Evolutionary conservation across 345 rosid species (phyloP), one percentile per base, ranked within the genome.

Genomic region (Rhodamnia rubescens): DNA sequence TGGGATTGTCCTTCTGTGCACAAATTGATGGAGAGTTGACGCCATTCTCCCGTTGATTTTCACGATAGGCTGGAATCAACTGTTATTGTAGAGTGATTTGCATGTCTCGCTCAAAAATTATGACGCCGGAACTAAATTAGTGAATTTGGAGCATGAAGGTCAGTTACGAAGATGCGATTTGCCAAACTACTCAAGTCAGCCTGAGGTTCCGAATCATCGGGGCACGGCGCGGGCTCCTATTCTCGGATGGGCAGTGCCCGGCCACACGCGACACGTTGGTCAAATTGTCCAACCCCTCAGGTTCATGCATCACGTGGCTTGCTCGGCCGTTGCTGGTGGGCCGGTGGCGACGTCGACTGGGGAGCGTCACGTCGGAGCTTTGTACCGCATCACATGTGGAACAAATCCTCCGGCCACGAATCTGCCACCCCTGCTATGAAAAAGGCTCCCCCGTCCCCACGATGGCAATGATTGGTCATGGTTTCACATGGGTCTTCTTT

Each of bases 91-190:
- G 8, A 26, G 64, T 11, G 29, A 57, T 26, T 57, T 26, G 16
- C 13, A 57, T 4, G 29, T 26, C 16, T 0, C 27, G 7, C n/a
- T 57, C 32, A 1, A 26, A 26, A 57, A 7, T 11, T 3, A 1
- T 12, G 64, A 57, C 1, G 6, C 2, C 0, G 1, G 4, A 57
- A 26, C 32, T 26, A n/a, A n/a, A n/a, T n/a, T n/a, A n/a, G n/a
- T n/a, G 2, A 57, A 26, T 57, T 58, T 50, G 52, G 52, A 50
- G 52, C 52, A 11, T 3, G 14, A 49, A 49, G 51, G 11, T 49
- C 12, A 9, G 29, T 64, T 32, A 9, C 0, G 24, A 69, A 69
- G 24, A 32, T 20, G 56, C 56, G 56, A 20, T 54, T 18, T 54
- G 56, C 56, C 10, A 7, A 8, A 18, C 2, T 9, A 5, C 11